Conservation (phyloP, 768 basidiomycete species). For the Epithele typhae region DNA sequence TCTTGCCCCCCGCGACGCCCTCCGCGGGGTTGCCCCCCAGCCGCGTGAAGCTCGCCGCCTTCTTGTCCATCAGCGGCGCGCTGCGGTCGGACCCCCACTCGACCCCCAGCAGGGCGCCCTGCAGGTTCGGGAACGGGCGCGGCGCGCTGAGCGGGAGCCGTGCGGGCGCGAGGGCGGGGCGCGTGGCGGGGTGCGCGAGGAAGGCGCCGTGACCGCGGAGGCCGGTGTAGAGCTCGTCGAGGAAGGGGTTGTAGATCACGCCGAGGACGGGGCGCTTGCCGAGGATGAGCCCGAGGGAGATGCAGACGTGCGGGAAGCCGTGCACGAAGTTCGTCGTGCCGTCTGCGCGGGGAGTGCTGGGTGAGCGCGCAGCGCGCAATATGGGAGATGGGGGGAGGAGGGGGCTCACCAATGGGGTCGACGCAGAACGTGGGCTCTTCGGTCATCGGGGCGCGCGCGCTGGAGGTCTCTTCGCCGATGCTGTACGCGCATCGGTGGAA, state of each 20-base stretch:
- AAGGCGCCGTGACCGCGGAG: conserved; percentile 77
- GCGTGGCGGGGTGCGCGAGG: conserved; percentile 27
- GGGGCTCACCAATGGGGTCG: conserved; percentile 78
- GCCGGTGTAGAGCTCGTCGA: conserved; percentile 82
- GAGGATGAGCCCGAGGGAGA: conserved; percentile 88
- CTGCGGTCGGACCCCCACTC: conserved; percentile 89
- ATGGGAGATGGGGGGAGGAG: background rate
- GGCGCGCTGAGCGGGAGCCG: conserved; percentile 66
- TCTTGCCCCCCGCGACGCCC: conserved; percentile 66
- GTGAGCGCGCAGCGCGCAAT: background rate
- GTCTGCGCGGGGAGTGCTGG: conserved; percentile 38
- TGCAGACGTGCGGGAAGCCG: conserved; percentile 83
- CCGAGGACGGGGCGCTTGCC: conserved; percentile 79
- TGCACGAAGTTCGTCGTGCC: conserved; percentile 89
- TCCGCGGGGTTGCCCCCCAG: conserved; percentile 68
- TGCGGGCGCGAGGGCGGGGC: conserved; percentile 37
- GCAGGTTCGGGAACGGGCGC: conserved; percentile 68
- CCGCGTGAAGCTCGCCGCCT: conserved; percentile 63
- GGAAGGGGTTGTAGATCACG: conserved; percentile 91
- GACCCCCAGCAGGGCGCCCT: conserved; percentile 67
- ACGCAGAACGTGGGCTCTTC: conserved; percentile 95
- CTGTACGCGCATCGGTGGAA: too few species aligned
- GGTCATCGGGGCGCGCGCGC: conserved; percentile 66
- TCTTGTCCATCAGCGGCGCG: conserved; percentile 46
- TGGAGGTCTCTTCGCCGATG: conserved; percentile 91